Conservation (phyloP, 805 yeast species). For the Zygoascus bituminiphila region DNA sequence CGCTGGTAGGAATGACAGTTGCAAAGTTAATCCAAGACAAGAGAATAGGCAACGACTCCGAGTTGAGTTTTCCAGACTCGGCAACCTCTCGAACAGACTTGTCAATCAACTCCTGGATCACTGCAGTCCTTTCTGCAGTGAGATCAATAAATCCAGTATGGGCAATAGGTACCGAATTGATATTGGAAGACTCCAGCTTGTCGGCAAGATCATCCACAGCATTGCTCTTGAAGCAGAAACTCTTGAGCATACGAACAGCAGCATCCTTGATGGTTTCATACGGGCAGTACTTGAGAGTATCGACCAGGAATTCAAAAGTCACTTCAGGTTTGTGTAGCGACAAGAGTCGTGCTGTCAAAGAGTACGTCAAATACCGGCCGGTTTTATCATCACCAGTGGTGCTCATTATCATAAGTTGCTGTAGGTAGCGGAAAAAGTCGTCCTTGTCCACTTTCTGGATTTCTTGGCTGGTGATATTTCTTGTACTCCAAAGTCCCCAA, state of each 20-base stretch:
- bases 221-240: conserved; percentile 30
- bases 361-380: conserved; percentile 40
- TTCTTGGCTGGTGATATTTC: conserved; percentile 17
- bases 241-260: conserved; percentile 60
- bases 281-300: conserved; percentile 61
- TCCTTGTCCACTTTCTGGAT: conserved; percentile 26
- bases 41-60: conserved; percentile 33
- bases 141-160: conserved; percentile 27
- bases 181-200: conserved; percentile 6
- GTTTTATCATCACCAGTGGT: conserved; percentile 33
- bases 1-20: conserved; percentile 32
- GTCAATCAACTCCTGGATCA: conserved; percentile 35
- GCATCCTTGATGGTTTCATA: conserved; percentile 51
- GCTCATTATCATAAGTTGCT: conserved; percentile 33
- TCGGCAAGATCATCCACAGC: conserved; percentile 5
- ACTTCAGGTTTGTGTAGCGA: conserved; percentile 47
- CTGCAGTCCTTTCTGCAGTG: conserved; percentile 33
- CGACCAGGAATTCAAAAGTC: conserved; percentile 52
- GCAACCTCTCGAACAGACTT: conserved; percentile 16
- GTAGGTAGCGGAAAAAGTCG: conserved; percentile 33
- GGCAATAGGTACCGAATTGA: background rate
- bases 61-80: conserved; percentile 13
- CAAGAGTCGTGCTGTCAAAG: conserved; percentile 57
- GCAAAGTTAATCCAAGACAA: conserved; percentile 52
- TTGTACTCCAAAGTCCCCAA: conserved; percentile 28